These are phyloP conservation scores for Phialophora chinensis DNA, from an alignment of 2,329 filamentous ascomycete genomes.

Conservation along the genomic window DNA sequence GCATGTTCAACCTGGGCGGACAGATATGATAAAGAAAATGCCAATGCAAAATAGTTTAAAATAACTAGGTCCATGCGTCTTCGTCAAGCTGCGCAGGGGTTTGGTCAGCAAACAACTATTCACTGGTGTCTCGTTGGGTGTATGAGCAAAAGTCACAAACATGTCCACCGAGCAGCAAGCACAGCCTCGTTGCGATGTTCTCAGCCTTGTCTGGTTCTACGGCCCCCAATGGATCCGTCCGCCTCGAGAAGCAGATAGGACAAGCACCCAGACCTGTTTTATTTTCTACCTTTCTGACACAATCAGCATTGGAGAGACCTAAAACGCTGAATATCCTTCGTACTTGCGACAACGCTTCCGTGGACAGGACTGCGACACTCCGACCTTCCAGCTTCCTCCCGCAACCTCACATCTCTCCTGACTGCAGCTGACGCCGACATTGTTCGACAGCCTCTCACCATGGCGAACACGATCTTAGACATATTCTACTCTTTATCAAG, in stretches of 20 bases:
- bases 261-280: background rate
- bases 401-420: slow-evolving; percentile 18
- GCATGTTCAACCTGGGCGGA: background rate
- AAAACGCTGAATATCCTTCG: background rate
- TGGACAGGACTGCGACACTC: background rate
- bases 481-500: slow-evolving; percentile 89
- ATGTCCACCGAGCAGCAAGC: background rate
- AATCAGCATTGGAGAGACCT: no score
- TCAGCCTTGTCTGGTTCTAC: background rate
- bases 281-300: background rate
- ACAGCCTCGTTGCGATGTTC: background rate
- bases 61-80: background rate
- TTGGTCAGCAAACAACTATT: background rate
- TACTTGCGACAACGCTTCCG: background rate
- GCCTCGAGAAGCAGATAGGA: background rate
- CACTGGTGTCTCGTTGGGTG: background rate
- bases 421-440: slow-evolving; percentile 21
- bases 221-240: background rate
- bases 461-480: slow-evolving; percentile 87
- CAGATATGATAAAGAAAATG: slow-evolving; percentile 11
- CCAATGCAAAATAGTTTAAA: slow-evolving; percentile 2
- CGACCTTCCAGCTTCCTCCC: background rate
- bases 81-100: background rate
- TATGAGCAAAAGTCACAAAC: background rate
- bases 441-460: slow-evolving; percentile 46